Percentiles rank a stretch among this genome's conserved stretches.
Conservation (phyloP, 2,329 filamentous ascomycete species). For the Ophiostoma perfectum region DNA sequence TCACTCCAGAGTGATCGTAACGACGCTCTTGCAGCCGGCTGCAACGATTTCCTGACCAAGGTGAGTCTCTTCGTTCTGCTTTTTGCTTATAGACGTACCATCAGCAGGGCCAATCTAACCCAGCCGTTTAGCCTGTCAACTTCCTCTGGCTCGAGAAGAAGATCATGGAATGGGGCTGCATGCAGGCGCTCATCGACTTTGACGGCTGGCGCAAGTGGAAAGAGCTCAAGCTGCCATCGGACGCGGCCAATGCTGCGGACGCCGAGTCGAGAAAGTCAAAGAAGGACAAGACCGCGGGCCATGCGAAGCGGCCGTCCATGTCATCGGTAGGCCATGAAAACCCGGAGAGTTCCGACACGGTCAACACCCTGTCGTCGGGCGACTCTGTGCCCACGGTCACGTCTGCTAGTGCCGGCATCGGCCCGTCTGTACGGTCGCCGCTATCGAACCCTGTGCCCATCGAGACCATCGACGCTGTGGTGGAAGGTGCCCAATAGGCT, state of each 20-base stretch:
- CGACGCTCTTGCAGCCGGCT: slow-evolving; percentile 88
- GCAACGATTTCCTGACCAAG: slow-evolving; percentile 98
- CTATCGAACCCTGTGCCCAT: background rate
- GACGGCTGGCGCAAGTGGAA: slow-evolving; percentile 99
- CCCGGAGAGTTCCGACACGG: slow-evolving; percentile 16
- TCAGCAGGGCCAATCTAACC: too few relatives aligned
- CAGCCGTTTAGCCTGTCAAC: slow-evolving; percentile 64
- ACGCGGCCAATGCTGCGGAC: background rate
- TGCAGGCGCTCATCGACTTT: slow-evolving; percentile 98
- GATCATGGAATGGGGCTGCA: slow-evolving; percentile 99
- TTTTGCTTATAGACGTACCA: too few relatives aligned
- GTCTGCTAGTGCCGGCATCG: background rate
- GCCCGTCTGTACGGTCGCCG: slow-evolving; percentile 7
- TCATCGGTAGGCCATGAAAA: background rate
- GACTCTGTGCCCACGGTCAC: slow-evolving; percentile 1
- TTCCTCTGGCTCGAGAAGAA: slow-evolving; percentile 97
- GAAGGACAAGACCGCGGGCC: background rate
- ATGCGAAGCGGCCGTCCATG: slow-evolving; percentile 19
- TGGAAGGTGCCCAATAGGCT: background rate
- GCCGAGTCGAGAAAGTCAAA: background rate
- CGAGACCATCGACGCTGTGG: background rate
- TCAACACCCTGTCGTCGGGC: slow-evolving; percentile 13
- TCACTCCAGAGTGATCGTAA: slow-evolving; percentile 92
- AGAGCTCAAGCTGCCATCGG: slow-evolving; percentile 45
- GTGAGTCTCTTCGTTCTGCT: slow-evolving; percentile 41